Conservation (phyloP, 306 rosid species). For the Pyrus communis region DNA sequence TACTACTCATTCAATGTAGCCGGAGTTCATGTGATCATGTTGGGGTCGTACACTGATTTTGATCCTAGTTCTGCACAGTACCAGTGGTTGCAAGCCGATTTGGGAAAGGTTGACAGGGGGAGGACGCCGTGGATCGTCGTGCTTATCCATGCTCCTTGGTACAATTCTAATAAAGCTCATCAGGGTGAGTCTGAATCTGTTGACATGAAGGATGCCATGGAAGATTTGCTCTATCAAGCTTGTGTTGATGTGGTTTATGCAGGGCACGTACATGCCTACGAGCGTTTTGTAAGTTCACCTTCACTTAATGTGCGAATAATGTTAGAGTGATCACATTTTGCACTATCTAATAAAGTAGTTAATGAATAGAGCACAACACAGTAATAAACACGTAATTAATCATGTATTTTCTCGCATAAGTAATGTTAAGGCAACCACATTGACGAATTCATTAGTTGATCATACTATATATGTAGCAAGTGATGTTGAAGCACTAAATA, state of each 20-base stretch:
- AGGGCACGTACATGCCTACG: slow-evolving; percentile 87
- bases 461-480: background rate
- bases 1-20: slow-evolving; percentile 74
- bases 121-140: slow-evolving; percentile 64
- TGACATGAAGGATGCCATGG: slow-evolving; percentile 64
- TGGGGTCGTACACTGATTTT: slow-evolving; percentile 74
- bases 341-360: background rate
- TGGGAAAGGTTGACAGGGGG: slow-evolving; percentile 38
- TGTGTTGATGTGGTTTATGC: slow-evolving; percentile 69
- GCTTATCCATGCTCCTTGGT: slow-evolving; percentile 87
- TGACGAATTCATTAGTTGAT: background rate
- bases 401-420: too few relatives aligned
- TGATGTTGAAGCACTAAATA: too few relatives aligned
- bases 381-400: too few relatives aligned
- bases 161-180: slow-evolving; percentile 69
- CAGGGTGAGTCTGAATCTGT: slow-evolving; percentile 53
- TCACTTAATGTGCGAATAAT: background rate
- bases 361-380: too few relatives aligned
- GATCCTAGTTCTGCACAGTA: slow-evolving; percentile 44
- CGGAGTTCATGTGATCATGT: slow-evolving; percentile 74
- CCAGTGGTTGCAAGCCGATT: slow-evolving; percentile 52
- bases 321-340: background rate
- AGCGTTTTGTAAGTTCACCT: slow-evolving; percentile 64
- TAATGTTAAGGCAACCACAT: background rate
- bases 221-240: slow-evolving; percentile 52